phyloP scores from a whole-genome alignment of 768 basidiomycete genomes.

The Russula sp. region DNA sequence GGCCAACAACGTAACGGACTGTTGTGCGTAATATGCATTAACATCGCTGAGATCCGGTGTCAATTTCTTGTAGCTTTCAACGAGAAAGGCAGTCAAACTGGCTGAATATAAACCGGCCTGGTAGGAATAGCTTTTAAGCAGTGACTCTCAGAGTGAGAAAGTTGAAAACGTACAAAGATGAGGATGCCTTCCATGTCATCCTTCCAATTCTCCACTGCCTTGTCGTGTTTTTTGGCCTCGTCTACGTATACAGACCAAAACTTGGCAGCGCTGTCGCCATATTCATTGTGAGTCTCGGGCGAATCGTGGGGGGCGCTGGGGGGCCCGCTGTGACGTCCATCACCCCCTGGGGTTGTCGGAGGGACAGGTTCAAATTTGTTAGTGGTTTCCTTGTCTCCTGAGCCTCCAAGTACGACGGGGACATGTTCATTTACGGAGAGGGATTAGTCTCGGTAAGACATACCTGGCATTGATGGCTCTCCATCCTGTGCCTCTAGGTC shows the following conservation, averaged over 20 bases:
- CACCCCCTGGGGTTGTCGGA: neutral
- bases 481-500: slow-evolving; percentile 1
- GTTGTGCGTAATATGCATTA: neutral
- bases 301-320: neutral
- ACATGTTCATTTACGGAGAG: neutral
- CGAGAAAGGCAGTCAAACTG: slow-evolving; percentile 14
- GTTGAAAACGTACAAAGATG: slow-evolving; percentile 30
- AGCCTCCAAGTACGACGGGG: neutral
- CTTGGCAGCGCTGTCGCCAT: slow-evolving; percentile 33
- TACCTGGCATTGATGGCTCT: neutral
- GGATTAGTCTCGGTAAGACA: too few species aligned
- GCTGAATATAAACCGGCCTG: slow-evolving; percentile 18
- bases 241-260: slow-evolving; percentile 35
- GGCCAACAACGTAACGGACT: slow-evolving; percentile 9
- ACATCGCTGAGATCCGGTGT: neutral
- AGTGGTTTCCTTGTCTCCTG: neutral
- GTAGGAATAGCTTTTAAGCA: neutral
- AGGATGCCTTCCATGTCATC: slow-evolving; percentile 37
- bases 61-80: slow-evolving; percentile 8
- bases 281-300: slow-evolving; percentile 5
- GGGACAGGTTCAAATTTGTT: neutral
- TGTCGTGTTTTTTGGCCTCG: slow-evolving; percentile 31
- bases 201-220: slow-evolving; percentile 32
- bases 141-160: neutral
- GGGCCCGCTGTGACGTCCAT: neutral